Evolutionary conservation across 768 basidiomycete genomes (phyloP).

Genomic region (Dioszegia crocea): DNA sequence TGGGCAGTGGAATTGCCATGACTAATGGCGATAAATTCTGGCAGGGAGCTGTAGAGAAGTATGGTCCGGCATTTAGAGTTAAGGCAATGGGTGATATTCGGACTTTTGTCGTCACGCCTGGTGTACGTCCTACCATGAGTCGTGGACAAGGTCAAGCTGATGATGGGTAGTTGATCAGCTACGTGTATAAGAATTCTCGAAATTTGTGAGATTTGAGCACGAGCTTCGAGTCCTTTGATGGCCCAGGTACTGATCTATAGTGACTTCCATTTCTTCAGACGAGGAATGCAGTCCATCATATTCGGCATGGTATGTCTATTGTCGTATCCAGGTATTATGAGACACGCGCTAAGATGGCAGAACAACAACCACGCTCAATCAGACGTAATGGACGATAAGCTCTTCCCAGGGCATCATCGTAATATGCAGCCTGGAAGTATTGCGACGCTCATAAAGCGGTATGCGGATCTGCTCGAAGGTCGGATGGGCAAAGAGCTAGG

Average conservation of each 20-base stretch:
- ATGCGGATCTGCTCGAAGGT: slow-evolving; percentile 17
- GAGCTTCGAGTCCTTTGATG: not conserved
- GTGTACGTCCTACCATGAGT: no score
- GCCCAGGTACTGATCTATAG: not conserved
- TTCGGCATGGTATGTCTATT: slow-evolving; percentile 20
- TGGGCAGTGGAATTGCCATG: slow-evolving; percentile 22
- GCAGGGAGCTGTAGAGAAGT: not conserved
- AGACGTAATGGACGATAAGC: slow-evolving; percentile 9
- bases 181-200: slow-evolving; percentile 27
- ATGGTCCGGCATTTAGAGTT: slow-evolving; percentile 18
- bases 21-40: slow-evolving; percentile 24
- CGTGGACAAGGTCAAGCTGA: no score
- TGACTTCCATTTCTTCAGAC: slow-evolving; percentile 16
- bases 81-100: slow-evolving; percentile 17
- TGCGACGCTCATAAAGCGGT: slow-evolving; percentile 8
- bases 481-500: not conserved
- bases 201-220: slow-evolving; percentile 15
- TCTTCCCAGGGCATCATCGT: slow-evolving; percentile 20
- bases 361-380: slow-evolving; percentile 9
- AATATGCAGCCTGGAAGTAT: slow-evolving; percentile 23
- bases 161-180: slow-evolving; percentile 16
- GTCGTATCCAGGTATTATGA: not conserved
- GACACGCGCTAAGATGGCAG: not conserved
- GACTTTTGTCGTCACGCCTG: slow-evolving; percentile 14
- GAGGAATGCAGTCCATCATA: slow-evolving; percentile 3